Evolutionary conservation across 2,329 filamentous ascomycete genomes (phyloP).

Genomic region (Neofusicoccum sp.): DNA sequence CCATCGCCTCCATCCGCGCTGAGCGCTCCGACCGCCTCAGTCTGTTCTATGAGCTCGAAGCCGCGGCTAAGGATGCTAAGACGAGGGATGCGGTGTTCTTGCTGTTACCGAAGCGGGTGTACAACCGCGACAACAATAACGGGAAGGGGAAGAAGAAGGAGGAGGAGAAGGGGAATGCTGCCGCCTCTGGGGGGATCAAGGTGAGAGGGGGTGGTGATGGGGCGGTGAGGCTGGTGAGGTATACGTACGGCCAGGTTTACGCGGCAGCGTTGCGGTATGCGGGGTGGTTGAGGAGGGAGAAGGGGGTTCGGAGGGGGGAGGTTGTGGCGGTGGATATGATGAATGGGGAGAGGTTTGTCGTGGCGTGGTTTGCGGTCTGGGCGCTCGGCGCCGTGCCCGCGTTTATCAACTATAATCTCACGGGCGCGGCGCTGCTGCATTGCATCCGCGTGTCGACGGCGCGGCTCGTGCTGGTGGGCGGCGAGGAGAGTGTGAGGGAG

Average conservation of each 20-base stretch:
- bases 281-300: constrained; percentile 40
- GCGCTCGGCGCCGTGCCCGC: constrained; percentile 70
- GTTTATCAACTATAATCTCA: constrained; percentile 71
- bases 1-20: not conserved
- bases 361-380: constrained; percentile 66
- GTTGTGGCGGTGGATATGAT: constrained; percentile 68
- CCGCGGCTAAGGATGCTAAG: constrained; percentile 24
- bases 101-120: constrained; percentile 34
- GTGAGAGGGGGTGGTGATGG: constrained; percentile 45
- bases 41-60: constrained; percentile 34
- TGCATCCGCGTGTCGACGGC: constrained; percentile 63
- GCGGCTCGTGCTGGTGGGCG: constrained; percentile 62
- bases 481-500: constrained; percentile 40
- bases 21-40: constrained; percentile 36
- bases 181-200: too few relatives aligned
- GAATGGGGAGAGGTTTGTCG: constrained; percentile 69
- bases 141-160: not conserved
- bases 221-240: constrained; percentile 50
- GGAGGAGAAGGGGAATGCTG: not conserved
- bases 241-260: constrained; percentile 42
- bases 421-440: constrained; percentile 65
- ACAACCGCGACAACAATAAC: constrained; percentile 62
- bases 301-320: constrained; percentile 62
- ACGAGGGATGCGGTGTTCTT: constrained; percentile 1
- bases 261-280: constrained; percentile 38